Evolutionary conservation across 1,139 yeast genomes (phyloP).

Genomic region (Lodderomyces parapsilosis): DNA sequence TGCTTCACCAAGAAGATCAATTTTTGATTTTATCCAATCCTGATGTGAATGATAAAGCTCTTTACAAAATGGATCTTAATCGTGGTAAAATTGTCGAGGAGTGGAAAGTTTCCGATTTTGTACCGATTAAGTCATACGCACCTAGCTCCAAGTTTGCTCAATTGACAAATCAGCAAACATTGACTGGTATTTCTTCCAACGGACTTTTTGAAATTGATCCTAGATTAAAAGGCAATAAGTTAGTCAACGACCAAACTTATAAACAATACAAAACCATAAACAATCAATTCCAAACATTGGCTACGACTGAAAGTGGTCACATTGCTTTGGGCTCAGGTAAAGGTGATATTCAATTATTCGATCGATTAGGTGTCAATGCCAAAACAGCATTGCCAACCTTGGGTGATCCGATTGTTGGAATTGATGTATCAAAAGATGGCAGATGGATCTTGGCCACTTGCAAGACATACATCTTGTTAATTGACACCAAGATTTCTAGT

Average conservation of each 20-base stretch:
- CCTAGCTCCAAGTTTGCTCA: conserved; percentile 74
- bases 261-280: conserved; percentile 53
- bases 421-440: conserved; percentile 79
- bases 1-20: conserved; percentile 76
- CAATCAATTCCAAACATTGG: conserved; percentile 57
- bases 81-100: conserved; percentile 81
- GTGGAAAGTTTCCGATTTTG: conserved; percentile 54
- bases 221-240: conserved; percentile 53
- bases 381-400: conserved; percentile 77
- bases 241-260: conserved; percentile 43
- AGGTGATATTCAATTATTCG: conserved; percentile 77
- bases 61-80: conserved; percentile 76
- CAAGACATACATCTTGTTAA: conserved; percentile 61
- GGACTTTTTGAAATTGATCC: conserved; percentile 79
- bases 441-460: conserved; percentile 82
- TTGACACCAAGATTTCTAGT: conserved; percentile 61
- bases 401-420: conserved; percentile 67
- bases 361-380: conserved; percentile 70
- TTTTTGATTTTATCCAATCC: conserved; percentile 62
- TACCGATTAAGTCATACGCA: conserved; percentile 57
- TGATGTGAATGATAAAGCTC: conserved; percentile 32
- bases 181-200: conserved; percentile 66
- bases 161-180: conserved; percentile 68
- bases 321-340: conserved; percentile 72
- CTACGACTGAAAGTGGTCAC: conserved; percentile 72